phyloP scores from a whole-genome alignment of 805 yeast genomes.

The Pichia paraexigua region DNA sequence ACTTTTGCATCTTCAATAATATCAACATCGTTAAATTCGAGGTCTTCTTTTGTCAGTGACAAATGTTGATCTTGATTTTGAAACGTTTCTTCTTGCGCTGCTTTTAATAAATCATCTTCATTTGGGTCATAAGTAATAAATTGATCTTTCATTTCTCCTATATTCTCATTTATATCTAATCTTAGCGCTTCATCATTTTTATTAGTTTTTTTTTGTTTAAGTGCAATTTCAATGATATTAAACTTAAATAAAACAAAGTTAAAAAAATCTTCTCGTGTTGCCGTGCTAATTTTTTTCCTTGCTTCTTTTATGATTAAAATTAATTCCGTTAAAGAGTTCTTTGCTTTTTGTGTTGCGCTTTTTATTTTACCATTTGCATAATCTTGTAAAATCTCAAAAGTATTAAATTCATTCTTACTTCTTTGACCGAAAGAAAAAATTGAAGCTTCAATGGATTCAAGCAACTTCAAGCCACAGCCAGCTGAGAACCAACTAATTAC shows the following conservation, averaged over 20 bases:
- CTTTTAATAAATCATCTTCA: slow-evolving; percentile 19
- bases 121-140: slow-evolving; percentile 20
- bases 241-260: slow-evolving; percentile 17
- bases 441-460: slow-evolving; percentile 15
- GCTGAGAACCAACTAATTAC: slow-evolving; percentile 53
- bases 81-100: slow-evolving; percentile 15
- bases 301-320: slow-evolving; percentile 23
- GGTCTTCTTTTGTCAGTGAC: not conserved
- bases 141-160: slow-evolving; percentile 24
- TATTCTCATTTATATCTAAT: slow-evolving; percentile 18
- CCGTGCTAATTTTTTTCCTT: slow-evolving; percentile 10
- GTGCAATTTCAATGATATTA: slow-evolving; percentile 14
- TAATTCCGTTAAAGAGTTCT: slow-evolving; percentile 23
- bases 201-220: slow-evolving; percentile 13
- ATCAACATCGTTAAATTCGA: slow-evolving; percentile 18
- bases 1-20: slow-evolving; percentile 15
- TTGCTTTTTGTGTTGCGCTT: slow-evolving; percentile 14
- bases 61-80: not conserved
- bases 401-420: not conserved
- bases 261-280: slow-evolving; percentile 11
- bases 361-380: slow-evolving; percentile 12
- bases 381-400: slow-evolving; percentile 8
- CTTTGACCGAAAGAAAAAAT: not conserved
- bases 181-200: slow-evolving; percentile 17
- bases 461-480: slow-evolving; percentile 57